Percentiles rank a stretch among this genome's conserved stretches.
phyloP scores from a whole-genome alignment of 2,329 filamentous ascomycete genomes.

The Fusarium palustre region DNA sequence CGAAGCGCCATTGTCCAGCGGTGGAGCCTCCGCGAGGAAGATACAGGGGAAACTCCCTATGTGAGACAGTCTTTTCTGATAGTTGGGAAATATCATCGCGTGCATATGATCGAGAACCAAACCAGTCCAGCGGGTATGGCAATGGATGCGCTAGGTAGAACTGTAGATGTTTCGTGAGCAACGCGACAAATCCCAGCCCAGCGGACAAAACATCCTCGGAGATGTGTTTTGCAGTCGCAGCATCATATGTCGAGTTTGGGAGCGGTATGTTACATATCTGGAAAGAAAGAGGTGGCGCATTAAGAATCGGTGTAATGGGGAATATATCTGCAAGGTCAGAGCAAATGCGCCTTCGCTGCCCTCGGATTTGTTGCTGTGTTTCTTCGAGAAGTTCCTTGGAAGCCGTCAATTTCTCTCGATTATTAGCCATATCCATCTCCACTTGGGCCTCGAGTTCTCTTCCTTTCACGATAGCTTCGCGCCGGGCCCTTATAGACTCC shows the following conservation, averaged over 20 bases:
- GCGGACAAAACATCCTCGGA: conserved; percentile 81
- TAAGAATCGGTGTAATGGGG: conserved; percentile 75
- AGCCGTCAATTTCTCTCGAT: conserved; percentile 67
- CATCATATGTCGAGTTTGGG: conserved; percentile 82
- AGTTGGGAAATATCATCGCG: conserved; percentile 77
- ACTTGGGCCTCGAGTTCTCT: conserved; percentile 68
- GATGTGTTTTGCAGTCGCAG: conserved; percentile 56
- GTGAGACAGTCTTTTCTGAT: conserved; percentile 59
- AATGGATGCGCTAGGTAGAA: conserved; percentile 84
- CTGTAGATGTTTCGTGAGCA: conserved; percentile 79
- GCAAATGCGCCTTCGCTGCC: conserved; percentile 89
- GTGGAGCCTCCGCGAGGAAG: conserved; percentile 69
- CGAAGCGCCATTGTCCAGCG: conserved; percentile 86
- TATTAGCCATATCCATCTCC: conserved; percentile 70
- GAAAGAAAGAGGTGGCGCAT: conserved; percentile 76
- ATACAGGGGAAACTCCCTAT: conserved; percentile 85
- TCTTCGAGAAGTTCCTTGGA: conserved; percentile 66
- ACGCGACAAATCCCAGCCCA: conserved; percentile 82
- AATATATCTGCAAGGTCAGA: conserved; percentile 85
- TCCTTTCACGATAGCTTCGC: conserved; percentile 75
- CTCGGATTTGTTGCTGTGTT: conserved; percentile 75
- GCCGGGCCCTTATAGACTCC: conserved; percentile 72
- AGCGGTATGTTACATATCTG: conserved; percentile 83
- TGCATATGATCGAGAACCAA: conserved; percentile 80
- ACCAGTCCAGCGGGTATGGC: conserved; percentile 80